phyloP scores from a whole-genome alignment of 2,329 filamentous ascomycete genomes.

The Epichloe typhina region DNA sequence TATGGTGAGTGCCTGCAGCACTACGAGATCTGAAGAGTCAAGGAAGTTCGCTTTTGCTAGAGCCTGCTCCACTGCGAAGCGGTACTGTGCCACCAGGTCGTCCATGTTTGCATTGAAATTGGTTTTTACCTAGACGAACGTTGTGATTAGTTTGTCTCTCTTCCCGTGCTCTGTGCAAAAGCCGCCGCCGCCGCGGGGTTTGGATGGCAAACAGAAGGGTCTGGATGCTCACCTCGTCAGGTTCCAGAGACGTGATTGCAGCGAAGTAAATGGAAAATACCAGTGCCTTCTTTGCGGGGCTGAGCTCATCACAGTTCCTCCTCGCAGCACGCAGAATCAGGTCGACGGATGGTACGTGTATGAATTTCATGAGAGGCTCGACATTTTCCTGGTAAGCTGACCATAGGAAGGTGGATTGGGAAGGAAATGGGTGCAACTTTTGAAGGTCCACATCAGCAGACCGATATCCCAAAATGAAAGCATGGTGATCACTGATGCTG shows the following conservation, averaged over 20 bases:
- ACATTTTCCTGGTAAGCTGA: constrained; percentile 60
- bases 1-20: constrained; percentile 45
- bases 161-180: background rate
- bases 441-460: constrained; percentile 56
- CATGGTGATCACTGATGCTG: constrained; percentile 43
- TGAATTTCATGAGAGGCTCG: constrained; percentile 56
- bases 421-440: constrained; percentile 50
- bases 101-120: constrained; percentile 32
- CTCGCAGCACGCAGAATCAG: constrained; percentile 47
- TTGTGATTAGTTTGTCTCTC: background rate
- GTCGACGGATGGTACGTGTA: constrained; percentile 56
- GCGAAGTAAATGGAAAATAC: constrained; percentile 51
- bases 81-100: constrained; percentile 32
- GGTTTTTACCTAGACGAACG: constrained; percentile 15
- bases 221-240: constrained; percentile 36
- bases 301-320: constrained; percentile 44
- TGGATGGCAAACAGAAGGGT: background rate
- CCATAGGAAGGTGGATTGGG: constrained; percentile 56
- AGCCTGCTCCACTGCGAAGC: constrained; percentile 42
- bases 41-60: constrained; percentile 45
- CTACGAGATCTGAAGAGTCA: constrained; percentile 39
- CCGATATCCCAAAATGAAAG: constrained; percentile 60
- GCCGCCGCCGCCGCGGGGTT: background rate
- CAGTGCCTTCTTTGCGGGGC: constrained; percentile 43
- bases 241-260: constrained; percentile 44